Base-by-base conservation (phyloP, 768 basidiomycete species). In the Phaeolepiota aurea region DNA sequence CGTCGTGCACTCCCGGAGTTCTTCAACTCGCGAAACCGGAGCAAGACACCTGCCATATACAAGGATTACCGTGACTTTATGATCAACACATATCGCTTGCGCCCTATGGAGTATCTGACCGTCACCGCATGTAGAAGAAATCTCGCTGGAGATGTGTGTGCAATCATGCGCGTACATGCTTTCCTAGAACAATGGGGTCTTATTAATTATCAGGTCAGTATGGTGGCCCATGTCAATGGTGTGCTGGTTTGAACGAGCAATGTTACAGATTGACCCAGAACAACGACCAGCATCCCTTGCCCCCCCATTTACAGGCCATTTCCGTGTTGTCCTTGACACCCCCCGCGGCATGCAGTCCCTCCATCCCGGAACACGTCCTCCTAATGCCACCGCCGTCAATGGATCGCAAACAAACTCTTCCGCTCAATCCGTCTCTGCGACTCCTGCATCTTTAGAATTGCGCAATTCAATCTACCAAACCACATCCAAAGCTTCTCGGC, bases 21-120 rank as follows among this genome's bases (percentile, higher is more conserved):
- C 72, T 99, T 99, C 77, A 92, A 90, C 58, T 87, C 87, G 33
- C 74, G 90, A 40, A 97, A 98, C 60, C 67, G 93, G 42, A 87
- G 82, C 46, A 99, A 99, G 66, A 96, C 94, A 1, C 94, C 96
- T 0, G 73, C 87, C 14, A 91, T 97, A 46, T 99, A 98, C 71
- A 98, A 98, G 61, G 94, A 99, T 59, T 99, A 99, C 55, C 81
- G 96, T 45, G 94, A 99, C 70, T 99, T 99, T 52, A 99, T 99
- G 94, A 79, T 99, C 60, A 97, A 99, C 66, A 92, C 96, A 1
- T 98, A 97, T 62, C 74, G 96, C 38, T 71, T 99, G 28, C 75
- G 96, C 38, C 96, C 96, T 1, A 76, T 76, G 16, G 96, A 99
- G 58, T 99, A 99, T 53, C 74, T 99, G 43, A 99, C 96, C 13